A percentile compares a stretch with the other conserved stretches of the same genome.
Conservation (phyloP, 257 asterid species). For the Solanum pinnatisectum region DNA sequence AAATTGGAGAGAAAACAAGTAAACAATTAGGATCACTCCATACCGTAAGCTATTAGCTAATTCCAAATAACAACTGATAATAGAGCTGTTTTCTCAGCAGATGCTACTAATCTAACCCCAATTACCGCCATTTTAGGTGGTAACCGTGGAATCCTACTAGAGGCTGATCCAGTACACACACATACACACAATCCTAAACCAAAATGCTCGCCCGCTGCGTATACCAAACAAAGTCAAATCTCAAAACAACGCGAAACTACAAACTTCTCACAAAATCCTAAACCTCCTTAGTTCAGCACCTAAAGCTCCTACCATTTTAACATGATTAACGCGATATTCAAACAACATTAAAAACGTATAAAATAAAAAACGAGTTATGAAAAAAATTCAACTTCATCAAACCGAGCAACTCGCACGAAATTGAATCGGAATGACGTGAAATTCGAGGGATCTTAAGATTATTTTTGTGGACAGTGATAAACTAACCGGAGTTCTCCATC, state of each 20-base stretch:
- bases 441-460: neutral
- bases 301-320: neutral
- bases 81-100: neutral
- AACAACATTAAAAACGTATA: neutral
- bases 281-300: neutral
- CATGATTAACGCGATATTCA: neutral
- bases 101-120: neutral
- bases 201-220: neutral
- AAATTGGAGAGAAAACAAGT: neutral
- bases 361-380: neutral
- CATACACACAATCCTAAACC: neutral
- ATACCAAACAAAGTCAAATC: neutral
- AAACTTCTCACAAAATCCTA: neutral
- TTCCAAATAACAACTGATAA: neutral
- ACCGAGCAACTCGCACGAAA: neutral
- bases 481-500: conserved; percentile 1
- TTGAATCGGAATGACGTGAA: neutral
- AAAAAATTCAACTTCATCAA: neutral
- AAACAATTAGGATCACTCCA: neutral
- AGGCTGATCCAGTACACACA: neutral
- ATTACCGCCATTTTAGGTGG: neutral
- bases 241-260: neutral
- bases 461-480: neutral
- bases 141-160: neutral
- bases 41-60: neutral